A percentile compares a stretch with the other conserved stretches of the same genome.
phyloP scores from a whole-genome alignment of 2,329 filamentous ascomycete genomes.

The Magnaporthiopsis rhizophila region DNA sequence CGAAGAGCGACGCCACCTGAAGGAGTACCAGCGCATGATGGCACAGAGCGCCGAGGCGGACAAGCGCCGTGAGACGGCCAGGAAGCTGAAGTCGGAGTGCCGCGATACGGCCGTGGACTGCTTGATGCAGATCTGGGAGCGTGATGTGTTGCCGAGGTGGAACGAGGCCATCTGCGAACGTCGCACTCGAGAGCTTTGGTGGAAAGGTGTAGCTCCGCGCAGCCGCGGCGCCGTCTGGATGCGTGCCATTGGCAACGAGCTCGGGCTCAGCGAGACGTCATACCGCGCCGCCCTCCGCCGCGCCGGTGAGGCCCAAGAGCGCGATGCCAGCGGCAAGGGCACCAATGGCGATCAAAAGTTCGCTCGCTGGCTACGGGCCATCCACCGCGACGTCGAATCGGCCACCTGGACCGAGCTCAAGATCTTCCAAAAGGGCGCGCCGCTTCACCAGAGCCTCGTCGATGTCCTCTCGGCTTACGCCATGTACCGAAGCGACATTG shows the following conservation, averaged over 20 bases:
- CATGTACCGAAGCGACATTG: conserved; percentile 76
- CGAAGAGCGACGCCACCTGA: conserved; percentile 84
- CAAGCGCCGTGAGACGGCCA: conserved; percentile 47
- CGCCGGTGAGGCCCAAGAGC: conserved; percentile 53
- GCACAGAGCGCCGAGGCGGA: conserved; percentile 51
- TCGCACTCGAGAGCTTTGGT: conserved; percentile 70
- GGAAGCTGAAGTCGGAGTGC: conserved; percentile 41
- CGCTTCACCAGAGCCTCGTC: conserved; percentile 58
- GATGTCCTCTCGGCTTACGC: conserved; percentile 72
- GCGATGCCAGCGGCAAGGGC: conserved; percentile 42
- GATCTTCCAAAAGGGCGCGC: conserved; percentile 61
- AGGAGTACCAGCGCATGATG: conserved; percentile 81
- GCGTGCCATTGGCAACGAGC: conserved; percentile 64
- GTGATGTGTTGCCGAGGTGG: conserved; percentile 71
- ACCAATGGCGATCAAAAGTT: conserved; percentile 47
- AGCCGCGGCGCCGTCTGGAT: conserved; percentile 64
- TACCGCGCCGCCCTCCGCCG: conserved; percentile 64
- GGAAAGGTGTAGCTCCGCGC: conserved; percentile 67
- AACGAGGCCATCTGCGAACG: conserved; percentile 60
- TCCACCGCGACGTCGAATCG: conserved; percentile 54
- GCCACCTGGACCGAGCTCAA: conserved; percentile 63
- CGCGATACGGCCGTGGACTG: conserved; percentile 48
- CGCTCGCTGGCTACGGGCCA: conserved; percentile 53
- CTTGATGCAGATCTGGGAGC: conserved; percentile 62
- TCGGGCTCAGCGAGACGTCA: conserved; percentile 58